Base-by-base conservation (phyloP, 768 basidiomycete species). In the Candolleomyces efflorescens region DNA sequence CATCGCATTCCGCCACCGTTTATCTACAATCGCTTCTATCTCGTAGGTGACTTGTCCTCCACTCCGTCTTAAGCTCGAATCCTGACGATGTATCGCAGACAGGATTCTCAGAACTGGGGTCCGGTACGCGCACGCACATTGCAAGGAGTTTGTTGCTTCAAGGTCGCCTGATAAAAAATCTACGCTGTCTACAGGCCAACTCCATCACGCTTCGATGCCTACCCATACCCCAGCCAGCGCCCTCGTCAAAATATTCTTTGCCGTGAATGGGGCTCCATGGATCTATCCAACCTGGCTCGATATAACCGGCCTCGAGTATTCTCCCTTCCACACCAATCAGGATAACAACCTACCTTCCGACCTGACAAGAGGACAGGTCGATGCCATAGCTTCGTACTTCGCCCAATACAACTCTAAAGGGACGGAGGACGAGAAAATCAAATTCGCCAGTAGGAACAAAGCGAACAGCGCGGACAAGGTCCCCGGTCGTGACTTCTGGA, bases 401-500 rank as follows among this genome's bases (percentile, higher is more conserved):
- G 11, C 7, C 3, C 24, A 52, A 2, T 52, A 37, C 26, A 3
- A 52, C 13, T 12, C 26, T 6, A 52, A 52, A 18, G 7, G 1
- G 3, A 52, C 23, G 4, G 24, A 52, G 17, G 50, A 52, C 24
- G 23, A 52, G 24, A 52, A 36, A 17, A 52, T 52, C 50, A 52
- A 52, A 12, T 52, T 52, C 18, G 50, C 24, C 3, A 27, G 3
- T 3, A 27, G 9, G 27, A 9, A 27, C 27, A 27, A 9, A 9
- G 27, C 3, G 27, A 27, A 27, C 4, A 27, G n/a, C 9, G 27
- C 9, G 4, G 27, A 27, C 27, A 27, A 3, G 9, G 27, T 27
- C 27, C 27, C 27, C 3, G 27, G 27, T 9, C 57, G 62, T 11
- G 54, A 56, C 9, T 17, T 48, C 0, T 67, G 59, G 57, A 10